Conservation (phyloP, 257 asterid species). For the Eucommia ulmoides region DNA sequence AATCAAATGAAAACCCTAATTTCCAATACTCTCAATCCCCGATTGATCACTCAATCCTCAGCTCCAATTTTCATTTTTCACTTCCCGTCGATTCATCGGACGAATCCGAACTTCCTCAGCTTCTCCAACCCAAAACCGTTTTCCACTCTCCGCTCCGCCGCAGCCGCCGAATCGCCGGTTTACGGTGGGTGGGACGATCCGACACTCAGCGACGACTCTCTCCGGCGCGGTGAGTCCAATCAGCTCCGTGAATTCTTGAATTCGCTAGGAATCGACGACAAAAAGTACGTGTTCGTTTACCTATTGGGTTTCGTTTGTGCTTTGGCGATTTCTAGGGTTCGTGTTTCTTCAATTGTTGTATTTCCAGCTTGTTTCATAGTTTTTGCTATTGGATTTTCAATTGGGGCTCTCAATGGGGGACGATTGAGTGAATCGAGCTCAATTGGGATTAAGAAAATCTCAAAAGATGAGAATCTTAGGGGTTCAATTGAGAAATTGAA, state of each 20-base stretch:
- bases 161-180: conserved; percentile 35
- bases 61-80: conserved; percentile 11
- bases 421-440: conserved; percentile 24
- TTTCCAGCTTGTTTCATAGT: conserved; percentile 75
- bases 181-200: conserved; percentile 74
- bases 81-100: conserved; percentile 13
- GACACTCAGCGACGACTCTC: conserved; percentile 26
- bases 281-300: conserved; percentile 56
- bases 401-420: conserved; percentile 63
- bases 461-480: conserved; percentile 26
- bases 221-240: conserved; percentile 43
- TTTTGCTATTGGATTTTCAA: conserved; percentile 65
- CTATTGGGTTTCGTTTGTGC: conserved; percentile 82
- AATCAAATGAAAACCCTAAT: conserved; percentile 38
- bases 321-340: conserved; percentile 64
- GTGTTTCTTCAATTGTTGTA: conserved; percentile 51
- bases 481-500: conserved; percentile 32
- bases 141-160: conserved; percentile 17
- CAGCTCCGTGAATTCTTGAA: conserved; percentile 31
- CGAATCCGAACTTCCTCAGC: conserved; percentile 16
- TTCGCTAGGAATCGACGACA: conserved; percentile 56
- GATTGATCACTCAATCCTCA: conserved; percentile 11
- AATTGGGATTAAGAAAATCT: conserved; percentile 25
- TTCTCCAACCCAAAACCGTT: conserved; percentile 15
- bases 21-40: conserved; percentile 20